Conservation (phyloP, 192 early-diverging fungal genomes). For the Backusella sp. region DNA sequence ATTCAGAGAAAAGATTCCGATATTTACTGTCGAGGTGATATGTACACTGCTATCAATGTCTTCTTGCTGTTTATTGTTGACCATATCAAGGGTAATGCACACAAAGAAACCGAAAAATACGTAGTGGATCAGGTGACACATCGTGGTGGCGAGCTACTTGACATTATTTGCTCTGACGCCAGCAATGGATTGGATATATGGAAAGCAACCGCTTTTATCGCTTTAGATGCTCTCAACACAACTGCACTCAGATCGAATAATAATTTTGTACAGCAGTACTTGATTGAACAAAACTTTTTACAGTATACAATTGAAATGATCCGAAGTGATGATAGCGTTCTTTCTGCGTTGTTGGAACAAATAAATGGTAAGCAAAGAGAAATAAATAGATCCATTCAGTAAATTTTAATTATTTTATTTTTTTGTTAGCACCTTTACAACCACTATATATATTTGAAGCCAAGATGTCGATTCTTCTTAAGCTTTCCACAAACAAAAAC, state of each 20-base stretch:
- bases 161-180: conserved; percentile 76
- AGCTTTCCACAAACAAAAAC: neutral
- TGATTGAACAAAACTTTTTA: conserved; percentile 6
- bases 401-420: neutral
- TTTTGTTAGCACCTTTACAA: conserved; percentile 9
- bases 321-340: neutral
- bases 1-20: neutral
- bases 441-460: conserved; percentile 13
- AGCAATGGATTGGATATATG: conserved; percentile 76
- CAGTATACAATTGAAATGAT: conserved; percentile 2
- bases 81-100: neutral
- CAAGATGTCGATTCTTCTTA: conserved; percentile 8
- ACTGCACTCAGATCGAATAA: neutral
- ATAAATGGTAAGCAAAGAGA: neutral
- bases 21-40: conserved; percentile 61
- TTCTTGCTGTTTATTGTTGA: conserved; percentile 58
- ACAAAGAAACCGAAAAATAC: conserved; percentile 33
- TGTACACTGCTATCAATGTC: conserved; percentile 72
- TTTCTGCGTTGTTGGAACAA: neutral
- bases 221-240: conserved; percentile 65
- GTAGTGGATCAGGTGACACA: conserved; percentile 51
- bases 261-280: neutral
- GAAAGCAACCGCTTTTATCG: conserved; percentile 82
- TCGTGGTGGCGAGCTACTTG: conserved; percentile 60
- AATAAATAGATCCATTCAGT: neutral